Evolutionary conservation across 192 early-diverging fungal genomes (phyloP).

Genomic region (Coemansia umbellata): DNA sequence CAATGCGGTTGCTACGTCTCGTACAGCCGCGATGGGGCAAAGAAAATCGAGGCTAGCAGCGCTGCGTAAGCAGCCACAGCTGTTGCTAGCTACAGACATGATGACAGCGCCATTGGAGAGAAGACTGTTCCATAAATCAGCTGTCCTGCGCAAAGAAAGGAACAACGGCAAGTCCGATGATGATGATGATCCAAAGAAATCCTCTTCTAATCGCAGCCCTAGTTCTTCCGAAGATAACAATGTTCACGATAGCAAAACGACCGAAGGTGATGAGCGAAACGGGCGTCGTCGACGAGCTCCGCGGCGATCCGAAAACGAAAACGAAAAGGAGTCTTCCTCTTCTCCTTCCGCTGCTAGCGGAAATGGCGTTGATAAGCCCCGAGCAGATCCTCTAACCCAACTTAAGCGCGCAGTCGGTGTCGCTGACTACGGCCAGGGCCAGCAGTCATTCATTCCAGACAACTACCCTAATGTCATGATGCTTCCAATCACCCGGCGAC

Average conservation of each 20-base stretch:
- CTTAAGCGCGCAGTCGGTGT: conserved; percentile 55
- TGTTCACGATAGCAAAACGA: not conserved
- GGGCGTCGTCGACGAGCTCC: conserved; percentile 27
- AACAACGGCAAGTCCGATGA: conserved; percentile 19
- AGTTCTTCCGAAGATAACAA: conserved; percentile 3
- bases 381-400: conserved; percentile 33
- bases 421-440: conserved; percentile 59
- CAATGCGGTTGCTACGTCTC: not conserved
- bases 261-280: conserved; percentile 13
- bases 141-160: conserved; percentile 13
- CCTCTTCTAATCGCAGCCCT: not conserved
- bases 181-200: conserved; percentile 8
- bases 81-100: not conserved
- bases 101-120: not conserved
- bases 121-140: conserved; percentile 27
- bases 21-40: not conserved
- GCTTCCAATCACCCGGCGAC: conserved; percentile 86
- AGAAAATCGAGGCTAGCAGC: not conserved
- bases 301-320: conserved; percentile 31
- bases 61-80: not conserved
- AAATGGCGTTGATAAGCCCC: conserved; percentile 7
- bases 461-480: conserved; percentile 92
- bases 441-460: conserved; percentile 81
- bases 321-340: not conserved
- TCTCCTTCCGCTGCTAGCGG: not conserved